These are phyloP conservation scores for Aspergillus nomiae DNA, from an alignment of 2,329 filamentous ascomycete species.

Conservation along the genomic window DNA sequence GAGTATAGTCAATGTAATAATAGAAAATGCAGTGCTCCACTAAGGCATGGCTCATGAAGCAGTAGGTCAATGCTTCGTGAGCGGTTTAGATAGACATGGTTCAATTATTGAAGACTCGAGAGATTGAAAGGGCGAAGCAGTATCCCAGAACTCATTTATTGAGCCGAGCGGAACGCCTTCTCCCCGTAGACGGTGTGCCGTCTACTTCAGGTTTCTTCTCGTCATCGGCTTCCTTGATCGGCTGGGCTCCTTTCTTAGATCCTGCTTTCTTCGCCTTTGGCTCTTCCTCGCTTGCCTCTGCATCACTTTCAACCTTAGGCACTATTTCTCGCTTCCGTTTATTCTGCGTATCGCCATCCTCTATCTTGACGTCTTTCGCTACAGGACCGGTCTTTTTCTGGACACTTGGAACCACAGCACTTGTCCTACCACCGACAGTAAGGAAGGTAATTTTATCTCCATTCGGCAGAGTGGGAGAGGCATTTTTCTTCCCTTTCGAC, in stretches of 20 bases:
- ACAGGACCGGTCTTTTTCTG: conserved; percentile 78
- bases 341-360: conserved; percentile 24
- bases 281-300: conserved; percentile 23
- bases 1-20: conserved; percentile 21
- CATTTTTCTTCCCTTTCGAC: conserved; percentile 81
- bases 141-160: conserved; percentile 22
- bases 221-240: conserved; percentile 27
- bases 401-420: conserved; percentile 78
- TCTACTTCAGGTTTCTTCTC: conserved; percentile 19
- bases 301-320: conserved; percentile 28
- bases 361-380: conserved; percentile 52
- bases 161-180: conserved; percentile 34
- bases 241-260: conserved; percentile 25
- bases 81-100: neutral
- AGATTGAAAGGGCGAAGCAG: neutral
- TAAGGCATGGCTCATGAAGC: neutral
- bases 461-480: conserved; percentile 69
- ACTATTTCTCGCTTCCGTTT: conserved; percentile 36
- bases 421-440: conserved; percentile 88
- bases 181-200: conserved; percentile 15
- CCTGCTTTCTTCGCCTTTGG: conserved; percentile 28
- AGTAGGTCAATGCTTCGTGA: neutral
- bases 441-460: conserved; percentile 84
- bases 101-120: neutral
- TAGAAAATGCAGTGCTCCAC: neutral